These are phyloP conservation scores for Peziza echinospora DNA, from an alignment of 495 filamentous ascomycete species.

Conservation along the genomic window DNA sequence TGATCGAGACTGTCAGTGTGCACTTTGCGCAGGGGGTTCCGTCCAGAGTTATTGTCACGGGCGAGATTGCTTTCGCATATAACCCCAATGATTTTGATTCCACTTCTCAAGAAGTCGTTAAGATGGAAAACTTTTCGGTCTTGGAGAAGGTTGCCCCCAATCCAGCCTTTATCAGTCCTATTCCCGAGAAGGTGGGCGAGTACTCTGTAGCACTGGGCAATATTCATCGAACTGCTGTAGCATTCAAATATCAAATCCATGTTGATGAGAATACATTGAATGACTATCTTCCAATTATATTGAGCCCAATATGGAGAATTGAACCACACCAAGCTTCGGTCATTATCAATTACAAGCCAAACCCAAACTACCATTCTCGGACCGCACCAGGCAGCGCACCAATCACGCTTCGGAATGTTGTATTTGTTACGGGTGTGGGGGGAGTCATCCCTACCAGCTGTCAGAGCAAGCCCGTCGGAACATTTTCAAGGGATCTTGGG, in stretches of 20 bases:
- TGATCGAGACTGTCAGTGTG: slow-evolving; percentile 78
- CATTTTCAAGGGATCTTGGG: slow-evolving; percentile 71
- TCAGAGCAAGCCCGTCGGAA: slow-evolving; percentile 52
- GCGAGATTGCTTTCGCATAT: slow-evolving; percentile 77
- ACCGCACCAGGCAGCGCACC: slow-evolving; percentile 22
- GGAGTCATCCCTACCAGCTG: slow-evolving; percentile 38
- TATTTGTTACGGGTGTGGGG: slow-evolving; percentile 63
- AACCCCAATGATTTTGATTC: slow-evolving; percentile 39
- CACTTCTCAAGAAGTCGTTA: slow-evolving; percentile 28
- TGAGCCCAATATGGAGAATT: slow-evolving; percentile 65
- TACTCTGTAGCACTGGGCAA: slow-evolving; percentile 53
- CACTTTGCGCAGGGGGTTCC: slow-evolving; percentile 54
- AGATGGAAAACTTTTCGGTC: slow-evolving; percentile 73
- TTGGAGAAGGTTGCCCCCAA: slow-evolving; percentile 92
- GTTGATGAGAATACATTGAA: slow-evolving; percentile 38
- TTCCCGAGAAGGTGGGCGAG: slow-evolving; percentile 55
- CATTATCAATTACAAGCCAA: slow-evolving; percentile 67
- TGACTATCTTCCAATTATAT: slow-evolving; percentile 52
- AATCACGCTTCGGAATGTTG: slow-evolving; percentile 54
- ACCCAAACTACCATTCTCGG: slow-evolving; percentile 38
- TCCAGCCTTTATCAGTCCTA: slow-evolving; percentile 59
- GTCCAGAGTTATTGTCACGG: slow-evolving; percentile 51
- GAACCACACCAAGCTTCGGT: slow-evolving; percentile 64
- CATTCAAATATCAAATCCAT: slow-evolving; percentile 91
- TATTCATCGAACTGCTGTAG: slow-evolving; percentile 52